Base-by-base conservation (phyloP, 257 asterid genomes). In the Solanum virginianum region DNA sequence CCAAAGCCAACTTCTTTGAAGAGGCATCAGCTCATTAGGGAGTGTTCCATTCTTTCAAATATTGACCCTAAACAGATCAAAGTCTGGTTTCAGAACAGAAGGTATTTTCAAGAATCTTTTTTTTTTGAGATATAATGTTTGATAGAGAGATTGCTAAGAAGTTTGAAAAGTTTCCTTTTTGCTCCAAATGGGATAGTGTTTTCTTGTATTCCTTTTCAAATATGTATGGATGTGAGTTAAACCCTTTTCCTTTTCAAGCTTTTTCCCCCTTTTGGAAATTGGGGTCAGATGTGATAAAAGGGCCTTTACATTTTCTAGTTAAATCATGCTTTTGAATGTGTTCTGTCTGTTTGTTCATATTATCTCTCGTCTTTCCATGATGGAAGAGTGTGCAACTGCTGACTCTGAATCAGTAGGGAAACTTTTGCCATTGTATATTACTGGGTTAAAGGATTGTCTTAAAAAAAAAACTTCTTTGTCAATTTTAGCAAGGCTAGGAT, bases 61-160 rank as follows among this genome's bases (percentile, higher is more conserved):
- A 94, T 96, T 89, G 99, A 95, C 88, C 97, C 99, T 62, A 96
- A 96, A 57, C 99, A 96, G 89, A 96, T 96, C 95, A 96, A 96
- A 95, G 99, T 96, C 88, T 96, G 98, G 99, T 96, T 96, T 90
- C 99, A 96, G 88, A 96, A 96, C 87, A 90, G 99, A 72, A 94
- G 99, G 99, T 96, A 70, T 41, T 18, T 4, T 39, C 54, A 70
- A 39, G 80, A 70, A 41, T 41, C 29, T 18, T 53, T 41, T 32
- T 32, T 26, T 18, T 70, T 39, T 16, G 10, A 4, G 41, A 36
- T 36, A 36, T 39, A 18, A 70, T 39, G 41, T 69, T 18, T 70
- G 7, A 29, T 70, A 10, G 80, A 70, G 75, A 32, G 79, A 39
- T 69, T 69, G 79, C 26, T 69, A 69, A 15, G 79, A 39, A 69